Base-by-base conservation (phyloP, 176 grass and related monocot species). In the Carex parvula region DNA sequence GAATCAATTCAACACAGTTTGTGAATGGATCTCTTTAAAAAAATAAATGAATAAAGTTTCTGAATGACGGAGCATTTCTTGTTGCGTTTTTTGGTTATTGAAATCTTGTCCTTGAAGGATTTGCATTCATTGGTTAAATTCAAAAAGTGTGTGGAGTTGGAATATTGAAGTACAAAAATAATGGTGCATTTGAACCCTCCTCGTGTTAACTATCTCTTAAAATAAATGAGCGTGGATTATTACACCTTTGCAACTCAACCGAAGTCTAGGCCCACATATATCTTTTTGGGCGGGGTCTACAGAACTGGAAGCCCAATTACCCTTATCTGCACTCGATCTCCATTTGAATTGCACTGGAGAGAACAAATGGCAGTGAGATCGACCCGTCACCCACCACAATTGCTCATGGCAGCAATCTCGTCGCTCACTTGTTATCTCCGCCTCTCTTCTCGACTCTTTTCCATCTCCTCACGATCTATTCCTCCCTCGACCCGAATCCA, bases 321-420 rank as follows among this genome's bases (percentile, higher is more conserved):
- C 52, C 75, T 4, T 3, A 60, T 52, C 2, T 17, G 2, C 4
- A 17, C 15, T 10, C 8, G 56, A 62, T 3, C 80, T 82, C 80
- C 80, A 67, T 66, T 82, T 29, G 0, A 0, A 20, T 3, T 21
- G 0, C 18, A 82, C 79, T 82, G 79, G 79, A 82, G 79, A 82
- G 2, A 63, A 65, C 65, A 33, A 35, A 35, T 67, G 4, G 3
- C 62, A 64, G 41, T 16, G 12, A 46, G 4, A 20, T 71, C 37
- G 17, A 46, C n/a, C n/a, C n/a, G n/a, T n/a, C 56, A 10, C 1
- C 44, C 44, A 9, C n/a, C n/a, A n/a, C 7, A 58, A 58, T 16
- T 3, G 0, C 71, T 73, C 30, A 97, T 92, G 94, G 87, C 92
- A 56, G 80, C 62, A 67, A 65, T 90, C 70, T 61, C 66, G 52